Conservation (phyloP, 2,329 filamentous ascomycete species). For the Calycina herbarum region DNA sequence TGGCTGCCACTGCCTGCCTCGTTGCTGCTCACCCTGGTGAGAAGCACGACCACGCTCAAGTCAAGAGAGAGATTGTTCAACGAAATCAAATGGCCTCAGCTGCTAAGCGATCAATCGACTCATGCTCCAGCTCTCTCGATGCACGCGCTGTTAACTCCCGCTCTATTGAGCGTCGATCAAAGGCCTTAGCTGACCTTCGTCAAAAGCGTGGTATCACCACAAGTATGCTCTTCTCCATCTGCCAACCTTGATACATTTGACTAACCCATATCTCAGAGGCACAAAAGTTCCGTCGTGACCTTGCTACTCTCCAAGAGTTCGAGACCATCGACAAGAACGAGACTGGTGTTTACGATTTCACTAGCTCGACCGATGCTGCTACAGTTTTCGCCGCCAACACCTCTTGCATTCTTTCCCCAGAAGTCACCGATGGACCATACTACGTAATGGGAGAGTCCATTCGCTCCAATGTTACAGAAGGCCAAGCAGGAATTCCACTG, state of each 20-base stretch:
- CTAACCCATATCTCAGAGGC: conserved; percentile 18
- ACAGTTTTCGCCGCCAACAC: conserved; percentile 28
- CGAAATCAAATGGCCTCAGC: conserved; percentile 28
- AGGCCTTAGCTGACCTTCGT: conserved; percentile 37
- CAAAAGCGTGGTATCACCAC: conserved; percentile 33
- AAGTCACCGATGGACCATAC: conserved; percentile 42
- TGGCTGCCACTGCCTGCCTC: conserved; percentile 24
- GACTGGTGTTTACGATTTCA: conserved; percentile 32
- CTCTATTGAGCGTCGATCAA: conserved; percentile 39
- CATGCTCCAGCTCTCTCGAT: conserved; percentile 41
- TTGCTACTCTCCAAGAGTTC: conserved; percentile 28
- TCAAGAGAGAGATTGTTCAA: conserved; percentile 28
- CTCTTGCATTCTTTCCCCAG: conserved; percentile 37
- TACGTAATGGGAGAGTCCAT: conserved; percentile 52
- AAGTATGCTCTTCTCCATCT: conserved; percentile 14
- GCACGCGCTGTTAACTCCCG: conserved; percentile 38
- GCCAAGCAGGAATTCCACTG: conserved; percentile 42
- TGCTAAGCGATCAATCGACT: conserved; percentile 34
- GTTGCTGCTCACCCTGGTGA: conserved; percentile 27
- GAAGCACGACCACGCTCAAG: conserved; percentile 20
- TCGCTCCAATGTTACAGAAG: conserved; percentile 45
- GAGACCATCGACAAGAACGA: conserved; percentile 18
- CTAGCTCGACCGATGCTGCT: conserved; percentile 36
- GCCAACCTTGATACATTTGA: background rate
- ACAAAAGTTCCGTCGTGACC: conserved; percentile 28